Conservation (phyloP, 2,329 filamentous ascomycete genomes). For the Penicillium palitans region DNA sequence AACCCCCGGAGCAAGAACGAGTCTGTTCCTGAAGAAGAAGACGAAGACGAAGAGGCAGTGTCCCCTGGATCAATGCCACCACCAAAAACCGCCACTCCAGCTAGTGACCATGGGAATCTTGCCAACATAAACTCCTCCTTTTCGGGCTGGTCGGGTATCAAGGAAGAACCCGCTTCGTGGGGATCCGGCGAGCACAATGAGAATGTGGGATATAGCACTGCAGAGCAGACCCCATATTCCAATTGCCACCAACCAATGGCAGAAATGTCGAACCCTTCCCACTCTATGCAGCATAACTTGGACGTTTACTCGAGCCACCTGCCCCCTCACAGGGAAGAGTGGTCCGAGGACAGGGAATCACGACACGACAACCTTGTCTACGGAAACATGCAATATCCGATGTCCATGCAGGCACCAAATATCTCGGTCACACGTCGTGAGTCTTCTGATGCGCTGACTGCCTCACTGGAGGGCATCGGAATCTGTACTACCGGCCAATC, state of each 20-base stretch:
- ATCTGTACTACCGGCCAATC: slow-evolving; percentile 32
- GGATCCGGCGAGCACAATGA: slow-evolving; percentile 26
- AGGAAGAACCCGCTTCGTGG: slow-evolving; percentile 33
- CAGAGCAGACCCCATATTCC: slow-evolving; percentile 25
- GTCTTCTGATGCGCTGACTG: slow-evolving; percentile 38
- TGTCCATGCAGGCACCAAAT: slow-evolving; percentile 33
- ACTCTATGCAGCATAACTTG: slow-evolving; percentile 18
- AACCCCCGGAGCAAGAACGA: slow-evolving; percentile 25
- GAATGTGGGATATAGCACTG: slow-evolving; percentile 23
- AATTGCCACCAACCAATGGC: slow-evolving; percentile 25
- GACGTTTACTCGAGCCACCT: slow-evolving; percentile 21
- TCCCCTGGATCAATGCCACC: slow-evolving; percentile 32
- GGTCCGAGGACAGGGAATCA: slow-evolving; percentile 28
- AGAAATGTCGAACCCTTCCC: slow-evolving; percentile 17
- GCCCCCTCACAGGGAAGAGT: slow-evolving; percentile 27
- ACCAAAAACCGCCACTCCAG: slow-evolving; percentile 15
- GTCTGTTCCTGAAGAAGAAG: slow-evolving; percentile 20
- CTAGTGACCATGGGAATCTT: slow-evolving; percentile 20
- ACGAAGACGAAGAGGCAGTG: slow-evolving; percentile 28
- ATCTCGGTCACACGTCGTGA: slow-evolving; percentile 32
- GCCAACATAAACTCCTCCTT: slow-evolving; percentile 25
- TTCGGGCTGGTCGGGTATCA: slow-evolving; percentile 31
- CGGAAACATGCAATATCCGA: slow-evolving; percentile 34
- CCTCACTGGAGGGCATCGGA: slow-evolving; percentile 38
- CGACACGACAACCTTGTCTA: slow-evolving; percentile 32